These are phyloP conservation scores for Bromus sterilis DNA, from an alignment of 176 grass and related monocot genomes.

Conservation along the genomic window DNA sequence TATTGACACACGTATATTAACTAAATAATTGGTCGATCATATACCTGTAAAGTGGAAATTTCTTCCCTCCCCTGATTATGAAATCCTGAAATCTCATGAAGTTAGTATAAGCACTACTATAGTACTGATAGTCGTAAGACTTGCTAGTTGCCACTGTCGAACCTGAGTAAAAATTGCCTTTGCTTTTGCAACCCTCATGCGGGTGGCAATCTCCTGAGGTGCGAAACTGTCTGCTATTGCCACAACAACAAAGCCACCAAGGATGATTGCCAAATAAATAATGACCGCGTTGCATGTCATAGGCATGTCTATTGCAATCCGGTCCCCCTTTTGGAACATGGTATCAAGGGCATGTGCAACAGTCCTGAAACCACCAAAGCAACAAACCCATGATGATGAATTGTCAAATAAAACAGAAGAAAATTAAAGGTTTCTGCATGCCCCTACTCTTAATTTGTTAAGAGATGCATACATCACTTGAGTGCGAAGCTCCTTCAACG, in stretches of 20 bases:
- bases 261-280: conserved; percentile 78
- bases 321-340: conserved; percentile 70
- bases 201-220: conserved; percentile 62
- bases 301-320: conserved; percentile 93
- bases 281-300: conserved; percentile 93
- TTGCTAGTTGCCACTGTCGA: not conserved
- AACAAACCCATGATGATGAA: not conserved
- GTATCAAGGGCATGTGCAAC: conserved; percentile 78
- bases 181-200: conserved; percentile 66
- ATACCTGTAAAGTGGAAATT: conserved; percentile 94
- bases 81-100: conserved; percentile 63
- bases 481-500: conserved; percentile 65
- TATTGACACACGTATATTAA: not conserved
- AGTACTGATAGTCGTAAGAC: not conserved
- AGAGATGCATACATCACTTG: conserved; percentile 62
- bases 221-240: conserved; percentile 96
- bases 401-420: not conserved
- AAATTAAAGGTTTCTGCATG: not conserved
- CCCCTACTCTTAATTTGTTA: not conserved
- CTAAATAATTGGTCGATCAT: conserved; percentile 2
- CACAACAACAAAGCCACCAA: conserved; percentile 86
- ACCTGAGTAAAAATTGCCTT: conserved; percentile 95
- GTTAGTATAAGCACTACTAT: not conserved
- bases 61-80: conserved; percentile 79
- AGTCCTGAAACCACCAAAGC: conserved; percentile 34